Evolutionary conservation across 2,329 filamentous ascomycete genomes (phyloP).

Genomic region (Trichoderma aggressivum): DNA sequence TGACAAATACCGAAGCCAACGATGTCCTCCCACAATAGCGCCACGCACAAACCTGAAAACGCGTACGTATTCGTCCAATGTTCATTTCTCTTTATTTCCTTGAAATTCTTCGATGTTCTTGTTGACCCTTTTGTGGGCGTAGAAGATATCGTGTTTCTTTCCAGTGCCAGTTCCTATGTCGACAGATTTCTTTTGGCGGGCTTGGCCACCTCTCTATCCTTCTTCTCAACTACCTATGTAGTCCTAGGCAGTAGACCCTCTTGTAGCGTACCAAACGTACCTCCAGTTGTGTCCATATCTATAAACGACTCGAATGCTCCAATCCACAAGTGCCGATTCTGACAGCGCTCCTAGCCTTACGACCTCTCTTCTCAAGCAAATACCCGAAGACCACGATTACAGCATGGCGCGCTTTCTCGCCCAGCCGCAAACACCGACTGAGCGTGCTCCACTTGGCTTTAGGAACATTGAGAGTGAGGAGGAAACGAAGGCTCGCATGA

Average conservation of each 20-base stretch:
- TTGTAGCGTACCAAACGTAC: not conserved
- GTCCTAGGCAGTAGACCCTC: not conserved
- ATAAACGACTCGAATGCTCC: not conserved
- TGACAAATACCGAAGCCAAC: fast-evolving
- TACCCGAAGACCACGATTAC: not conserved
- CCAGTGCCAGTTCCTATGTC: not conserved
- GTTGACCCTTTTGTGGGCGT: not conserved
- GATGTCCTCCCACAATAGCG: not conserved
- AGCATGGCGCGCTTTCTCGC: not conserved
- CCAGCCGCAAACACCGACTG: not conserved
- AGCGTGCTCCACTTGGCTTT: not conserved
- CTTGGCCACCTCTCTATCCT: not conserved
- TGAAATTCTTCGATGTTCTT: fast-evolving
- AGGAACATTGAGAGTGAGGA: not conserved
- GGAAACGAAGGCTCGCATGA: not conserved
- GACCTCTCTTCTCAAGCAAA: not conserved
- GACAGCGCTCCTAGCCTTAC: not conserved
- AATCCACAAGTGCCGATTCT: not conserved
- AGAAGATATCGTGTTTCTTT: not conserved
- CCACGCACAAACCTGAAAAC: not conserved
- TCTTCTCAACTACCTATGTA: not conserved
- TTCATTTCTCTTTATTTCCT: not conserved
- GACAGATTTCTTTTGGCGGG: not conserved
- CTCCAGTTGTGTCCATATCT: not conserved
- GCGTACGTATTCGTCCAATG: not conserved